phyloP scores from a whole-genome alignment of 2,329 filamentous ascomycete species.

The Monosporascus sp. region DNA sequence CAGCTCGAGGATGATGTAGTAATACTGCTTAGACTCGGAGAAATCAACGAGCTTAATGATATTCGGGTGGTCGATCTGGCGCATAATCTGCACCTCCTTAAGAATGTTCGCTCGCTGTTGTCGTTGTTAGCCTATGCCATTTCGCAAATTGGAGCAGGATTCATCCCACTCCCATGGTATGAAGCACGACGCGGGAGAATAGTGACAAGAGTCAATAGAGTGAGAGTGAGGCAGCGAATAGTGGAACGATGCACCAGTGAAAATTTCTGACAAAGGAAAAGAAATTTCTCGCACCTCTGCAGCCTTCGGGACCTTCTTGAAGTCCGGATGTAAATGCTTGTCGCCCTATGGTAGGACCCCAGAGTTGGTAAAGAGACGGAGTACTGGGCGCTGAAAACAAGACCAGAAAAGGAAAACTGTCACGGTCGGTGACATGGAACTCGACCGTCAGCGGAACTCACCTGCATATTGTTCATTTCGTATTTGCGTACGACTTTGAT shows the following conservation, averaged over 20 bases:
- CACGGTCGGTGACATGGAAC: slow-evolving; percentile 18
- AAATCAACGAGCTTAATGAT: slow-evolving; percentile 93
- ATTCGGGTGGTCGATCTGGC: slow-evolving; percentile 91
- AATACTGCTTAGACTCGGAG: slow-evolving; percentile 88
- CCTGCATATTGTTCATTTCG: slow-evolving; percentile 98
- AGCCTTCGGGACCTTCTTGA: slow-evolving; percentile 90
- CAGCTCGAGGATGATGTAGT: slow-evolving; percentile 94
- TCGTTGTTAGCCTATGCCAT: slow-evolving; percentile 21
- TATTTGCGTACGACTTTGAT: slow-evolving; percentile 99
- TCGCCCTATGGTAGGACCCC: slow-evolving; percentile 63
- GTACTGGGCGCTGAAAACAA: slow-evolving; percentile 20
- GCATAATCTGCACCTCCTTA: slow-evolving; percentile 99
- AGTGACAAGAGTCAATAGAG: slow-evolving; percentile 8
- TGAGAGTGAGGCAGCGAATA: slow-evolving; percentile 16
- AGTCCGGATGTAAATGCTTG: slow-evolving; percentile 90
- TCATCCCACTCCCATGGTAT: slow-evolving; percentile 7
- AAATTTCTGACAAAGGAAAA: slow-evolving; percentile 27
- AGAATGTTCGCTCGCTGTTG: slow-evolving; percentile 88
- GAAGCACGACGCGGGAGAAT: slow-evolving; percentile 20
- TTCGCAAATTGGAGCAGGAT: slow-evolving; percentile 1
- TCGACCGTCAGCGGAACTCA: slow-evolving; percentile 51
- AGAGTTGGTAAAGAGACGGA: slow-evolving; percentile 46
- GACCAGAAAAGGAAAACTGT: slow-evolving; percentile 25
- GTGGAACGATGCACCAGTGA: slow-evolving; percentile 3
- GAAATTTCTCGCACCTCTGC: slow-evolving; percentile 79